A percentile compares a stretch with the other conserved stretches of the same genome.
Conservation (phyloP, 2,329 filamentous ascomycete genomes). For the Fusarium sp. region DNA sequence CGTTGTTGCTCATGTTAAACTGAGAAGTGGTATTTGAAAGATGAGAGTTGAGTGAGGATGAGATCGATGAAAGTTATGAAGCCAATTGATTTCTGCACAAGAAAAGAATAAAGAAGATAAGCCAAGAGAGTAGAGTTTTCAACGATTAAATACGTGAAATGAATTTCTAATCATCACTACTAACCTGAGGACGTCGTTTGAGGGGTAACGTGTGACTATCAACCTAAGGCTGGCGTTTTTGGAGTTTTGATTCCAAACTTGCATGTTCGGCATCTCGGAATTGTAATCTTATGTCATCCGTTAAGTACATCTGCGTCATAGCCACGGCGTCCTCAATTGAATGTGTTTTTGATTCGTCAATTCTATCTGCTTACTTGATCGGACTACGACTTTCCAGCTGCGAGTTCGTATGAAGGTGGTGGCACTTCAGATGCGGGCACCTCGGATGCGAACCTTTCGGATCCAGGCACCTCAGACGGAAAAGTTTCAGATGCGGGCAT, state of each 20-base stretch:
- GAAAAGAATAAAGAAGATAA: no score
- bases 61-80: not conserved
- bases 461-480: no score
- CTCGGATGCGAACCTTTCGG: no score
- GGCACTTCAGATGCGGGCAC: not conserved
- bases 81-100: not conserved
- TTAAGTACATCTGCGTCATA: not conserved
- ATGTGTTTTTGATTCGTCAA: not conserved
- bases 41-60: not conserved
- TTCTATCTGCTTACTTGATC: not conserved
- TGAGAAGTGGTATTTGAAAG: not conserved
- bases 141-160: not conserved
- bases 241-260: not conserved
- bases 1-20: not conserved
- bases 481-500: not conserved
- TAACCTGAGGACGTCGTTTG: slow-evolving; percentile 37
- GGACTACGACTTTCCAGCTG: slow-evolving; percentile 4
- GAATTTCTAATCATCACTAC: slow-evolving; percentile 22
- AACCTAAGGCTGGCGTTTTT: slow-evolving; percentile 30
- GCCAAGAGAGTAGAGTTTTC: no score
- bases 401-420: slow-evolving; percentile 17
- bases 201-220: slow-evolving; percentile 28
- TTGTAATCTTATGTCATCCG: not conserved
- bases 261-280: not conserved
- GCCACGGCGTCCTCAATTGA: no score